Evolutionary conservation across 768 basidiomycete genomes (phyloP).

Genomic region (Trametes meyenii): DNA sequence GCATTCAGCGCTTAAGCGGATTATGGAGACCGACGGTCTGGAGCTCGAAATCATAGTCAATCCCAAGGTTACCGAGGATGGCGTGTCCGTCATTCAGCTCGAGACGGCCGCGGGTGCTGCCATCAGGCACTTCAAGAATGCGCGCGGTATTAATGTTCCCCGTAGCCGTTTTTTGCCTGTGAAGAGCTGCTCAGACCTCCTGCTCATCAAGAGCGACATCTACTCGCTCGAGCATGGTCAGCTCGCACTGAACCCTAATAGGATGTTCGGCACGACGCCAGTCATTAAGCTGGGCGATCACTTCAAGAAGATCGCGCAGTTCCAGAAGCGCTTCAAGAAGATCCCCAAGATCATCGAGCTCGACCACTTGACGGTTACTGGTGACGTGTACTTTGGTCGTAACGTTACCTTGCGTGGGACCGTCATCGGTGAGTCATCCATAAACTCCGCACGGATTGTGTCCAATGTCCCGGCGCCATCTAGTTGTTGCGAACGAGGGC

Average conservation of each 20-base stretch:
- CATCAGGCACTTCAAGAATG: constrained; percentile 90
- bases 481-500: constrained; percentile 71
- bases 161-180: constrained; percentile 92
- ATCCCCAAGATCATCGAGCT: constrained; percentile 90
- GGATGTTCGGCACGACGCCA: constrained; percentile 86
- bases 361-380: constrained; percentile 93
- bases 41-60: constrained; percentile 96
- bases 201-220: constrained; percentile 90
- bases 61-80: constrained; percentile 84
- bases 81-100: constrained; percentile 69
- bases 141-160: constrained; percentile 93
- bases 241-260: constrained; percentile 77
- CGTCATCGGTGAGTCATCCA: constrained; percentile 52
- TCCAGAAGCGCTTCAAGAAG: constrained; percentile 95
- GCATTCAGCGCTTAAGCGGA: constrained; percentile 75
- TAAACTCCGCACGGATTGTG: too few species aligned
- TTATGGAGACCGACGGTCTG: constrained; percentile 86
- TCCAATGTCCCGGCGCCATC: too few species aligned
- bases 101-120: constrained; percentile 83
- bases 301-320: constrained; percentile 94
- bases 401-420: constrained; percentile 87
- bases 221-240: constrained; percentile 90
- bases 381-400: constrained; percentile 88
- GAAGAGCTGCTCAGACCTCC: constrained; percentile 84
- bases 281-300: constrained; percentile 96